These are phyloP conservation scores for Athelia psychrophila DNA, from an alignment of 1,284 basidiomycete genomes.

Conservation along the genomic window DNA sequence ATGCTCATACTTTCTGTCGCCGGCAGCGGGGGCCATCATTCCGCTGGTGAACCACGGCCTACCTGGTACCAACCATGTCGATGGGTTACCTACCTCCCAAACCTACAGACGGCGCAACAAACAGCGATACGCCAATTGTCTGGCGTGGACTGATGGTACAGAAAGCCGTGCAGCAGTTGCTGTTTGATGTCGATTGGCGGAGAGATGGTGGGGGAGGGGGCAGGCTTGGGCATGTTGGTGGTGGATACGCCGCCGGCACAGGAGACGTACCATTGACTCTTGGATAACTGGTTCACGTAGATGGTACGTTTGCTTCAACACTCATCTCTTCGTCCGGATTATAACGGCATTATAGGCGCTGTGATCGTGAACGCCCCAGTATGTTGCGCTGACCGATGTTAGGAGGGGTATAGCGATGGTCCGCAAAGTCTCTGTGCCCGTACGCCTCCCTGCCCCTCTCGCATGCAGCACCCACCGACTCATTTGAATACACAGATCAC, in stretches of 20 bases:
- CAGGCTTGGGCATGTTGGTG: slow-evolving; percentile 80
- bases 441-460: slow-evolving; percentile 32
- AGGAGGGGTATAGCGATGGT: slow-evolving; percentile 95
- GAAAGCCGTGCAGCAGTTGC: slow-evolving; percentile 94
- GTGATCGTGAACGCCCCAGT: slow-evolving; percentile 94
- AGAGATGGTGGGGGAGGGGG: slow-evolving; percentile 32
- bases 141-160: slow-evolving; percentile 99
- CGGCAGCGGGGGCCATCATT: slow-evolving; percentile 71
- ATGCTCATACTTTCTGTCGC: slow-evolving; percentile 1
- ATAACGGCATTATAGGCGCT: slow-evolving; percentile 50
- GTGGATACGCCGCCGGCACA: slow-evolving; percentile 97
- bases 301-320: slow-evolving; percentile 51
- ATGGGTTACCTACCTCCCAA: slow-evolving; percentile 86
- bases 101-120: slow-evolving; percentile 36
- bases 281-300: slow-evolving; percentile 85
- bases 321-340: slow-evolving; percentile 1
- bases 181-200: slow-evolving; percentile 97
- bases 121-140: slow-evolving; percentile 77
- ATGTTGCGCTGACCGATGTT: slow-evolving; percentile 91
- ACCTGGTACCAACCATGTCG: slow-evolving; percentile 94
- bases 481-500: slow-evolving; percentile 59
- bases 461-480: not conserved
- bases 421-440: slow-evolving; percentile 85
- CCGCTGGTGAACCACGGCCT: slow-evolving; percentile 90
- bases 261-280: slow-evolving; percentile 94